Percentiles rank a stretch among this genome's conserved stretches.
phyloP scores from a whole-genome alignment of 2,329 filamentous ascomycete species.

The Trichoderma aggressivum region DNA sequence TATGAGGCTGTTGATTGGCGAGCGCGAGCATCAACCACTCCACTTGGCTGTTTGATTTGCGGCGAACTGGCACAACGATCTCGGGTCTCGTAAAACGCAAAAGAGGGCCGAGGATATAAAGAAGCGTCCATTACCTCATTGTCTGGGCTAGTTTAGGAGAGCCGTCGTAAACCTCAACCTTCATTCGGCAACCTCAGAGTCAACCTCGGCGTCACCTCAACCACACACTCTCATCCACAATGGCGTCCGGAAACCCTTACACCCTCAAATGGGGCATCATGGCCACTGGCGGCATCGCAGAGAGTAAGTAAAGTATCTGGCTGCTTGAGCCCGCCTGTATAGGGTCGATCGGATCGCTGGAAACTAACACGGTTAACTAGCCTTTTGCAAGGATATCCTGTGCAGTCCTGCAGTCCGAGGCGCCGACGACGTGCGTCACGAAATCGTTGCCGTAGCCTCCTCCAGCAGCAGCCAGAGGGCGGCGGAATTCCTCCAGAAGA shows the following conservation, averaged over 20 bases:
- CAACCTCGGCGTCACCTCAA: too few species aligned
- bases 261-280: conserved; percentile 58
- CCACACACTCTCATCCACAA: background rate
- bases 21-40: background rate
- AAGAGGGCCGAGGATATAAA: background rate
- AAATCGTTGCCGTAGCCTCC: conserved; percentile 75
- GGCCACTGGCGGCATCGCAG: conserved; percentile 58
- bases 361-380: conserved; percentile 30
- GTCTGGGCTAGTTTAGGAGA: background rate
- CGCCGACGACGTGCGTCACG: conserved; percentile 70
- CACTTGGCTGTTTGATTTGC: background rate
- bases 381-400: conserved; percentile 75
- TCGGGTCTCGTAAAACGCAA: background rate
- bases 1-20: conserved; percentile 7
- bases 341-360: background rate
- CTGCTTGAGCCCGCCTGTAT: background rate
- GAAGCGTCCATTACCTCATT: background rate
- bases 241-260: conserved; percentile 32
- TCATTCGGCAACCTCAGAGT: background rate
- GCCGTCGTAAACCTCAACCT: background rate
- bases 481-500: conserved; percentile 66
- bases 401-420: conserved; percentile 66
- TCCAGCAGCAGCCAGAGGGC: conserved; percentile 70
- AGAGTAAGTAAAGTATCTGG: conserved; percentile 42
- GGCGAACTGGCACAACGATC: background rate